Evolutionary conservation across 2,329 filamentous ascomycete genomes (phyloP), one percentile per base, ranked within the genome.

Genomic region (Didymella keratinophila): DNA sequence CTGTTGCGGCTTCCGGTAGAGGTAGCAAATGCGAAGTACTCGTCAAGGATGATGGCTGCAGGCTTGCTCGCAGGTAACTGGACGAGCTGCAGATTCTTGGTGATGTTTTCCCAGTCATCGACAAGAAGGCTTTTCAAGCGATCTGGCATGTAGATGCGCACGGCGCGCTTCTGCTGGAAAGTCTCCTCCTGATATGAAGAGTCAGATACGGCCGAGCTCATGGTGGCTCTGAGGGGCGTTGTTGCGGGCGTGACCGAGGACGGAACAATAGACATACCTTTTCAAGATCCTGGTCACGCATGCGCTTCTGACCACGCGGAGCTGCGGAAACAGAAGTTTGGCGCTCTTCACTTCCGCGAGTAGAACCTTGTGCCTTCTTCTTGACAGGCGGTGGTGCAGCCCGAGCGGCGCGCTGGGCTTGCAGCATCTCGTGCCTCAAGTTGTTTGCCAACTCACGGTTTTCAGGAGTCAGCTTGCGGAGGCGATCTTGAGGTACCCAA

Each of bases 31-130:
- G 90, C 70, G 88, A 89, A 82, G 76, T 97, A 99, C 64, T 94
- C 90, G 47, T 92, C 84, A 16, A 99, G 81, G 61, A 99, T 92
- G 64, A 86, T 81, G 63, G 85, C 87, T 59, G 95, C 92, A 1
- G 94, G 87, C 50, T 89, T 86, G 27, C 84, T 82, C 45, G 92
- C 89, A 0, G 95, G 95, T 16, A 99, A 82, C 1, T 91, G 89
- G 30, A 97, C 92, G 4, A 98, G 87, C 73, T 94, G 91, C 67
- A 92, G 87, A 74, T 96, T 95, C 80, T 97, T 98, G 56, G 95
- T 99, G 61, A 99, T 88, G 70, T 97, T 96, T 78, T 99, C 95
- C 95, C 95, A 99, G 76, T 99, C 95, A 74, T 99, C 95, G 21
- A 99, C 95, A 3, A 99, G 86, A 62, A 96, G 85, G 16, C 91